phyloP scores from a whole-genome alignment of 2,329 filamentous ascomycete species.

The Penicillium griseofulvum region DNA sequence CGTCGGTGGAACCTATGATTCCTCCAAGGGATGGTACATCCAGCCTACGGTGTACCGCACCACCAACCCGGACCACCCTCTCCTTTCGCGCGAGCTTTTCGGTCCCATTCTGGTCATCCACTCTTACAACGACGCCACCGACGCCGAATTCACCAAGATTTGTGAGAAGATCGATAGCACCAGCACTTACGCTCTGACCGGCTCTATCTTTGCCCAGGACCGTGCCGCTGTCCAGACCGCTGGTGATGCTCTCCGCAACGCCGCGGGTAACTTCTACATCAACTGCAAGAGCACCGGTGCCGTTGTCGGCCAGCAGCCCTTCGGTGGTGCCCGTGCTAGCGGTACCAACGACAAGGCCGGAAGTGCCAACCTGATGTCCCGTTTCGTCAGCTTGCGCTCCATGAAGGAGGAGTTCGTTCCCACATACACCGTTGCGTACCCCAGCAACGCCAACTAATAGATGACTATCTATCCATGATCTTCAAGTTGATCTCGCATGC shows the following conservation, averaged over 20 bases:
- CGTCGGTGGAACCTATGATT: slow-evolving; percentile 73
- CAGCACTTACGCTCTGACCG: slow-evolving; percentile 43
- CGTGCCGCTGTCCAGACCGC: slow-evolving; percentile 36
- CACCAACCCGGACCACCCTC: slow-evolving; percentile 68
- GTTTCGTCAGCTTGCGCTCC: slow-evolving; percentile 65
- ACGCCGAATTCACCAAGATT: slow-evolving; percentile 58
- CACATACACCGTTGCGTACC: slow-evolving; percentile 63
- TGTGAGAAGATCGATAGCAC: slow-evolving; percentile 51
- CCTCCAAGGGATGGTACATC: slow-evolving; percentile 76
- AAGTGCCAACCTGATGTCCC: slow-evolving; percentile 60
- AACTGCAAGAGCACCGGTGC: slow-evolving; percentile 61
- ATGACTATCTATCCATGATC: background rate
- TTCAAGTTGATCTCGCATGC: slow-evolving; percentile 9
- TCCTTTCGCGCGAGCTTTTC: slow-evolving; percentile 77
- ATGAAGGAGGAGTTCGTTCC: slow-evolving; percentile 74
- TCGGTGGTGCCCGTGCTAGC: slow-evolving; percentile 65
- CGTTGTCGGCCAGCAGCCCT: slow-evolving; percentile 70
- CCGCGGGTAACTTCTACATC: slow-evolving; percentile 45
- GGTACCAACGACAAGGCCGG: slow-evolving; percentile 74
- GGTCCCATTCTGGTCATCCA: slow-evolving; percentile 73
- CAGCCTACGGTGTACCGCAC: slow-evolving; percentile 79
- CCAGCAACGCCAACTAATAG: slow-evolving; percentile 63
- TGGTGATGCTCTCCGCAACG: slow-evolving; percentile 36
- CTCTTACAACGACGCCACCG: slow-evolving; percentile 69
- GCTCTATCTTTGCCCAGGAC: slow-evolving; percentile 44